Evolutionary conservation across 495 filamentous ascomycete species (phyloP), one percentile per base, ranked within the genome.

Genomic region (Pyrenopolyporus hunteri): DNA sequence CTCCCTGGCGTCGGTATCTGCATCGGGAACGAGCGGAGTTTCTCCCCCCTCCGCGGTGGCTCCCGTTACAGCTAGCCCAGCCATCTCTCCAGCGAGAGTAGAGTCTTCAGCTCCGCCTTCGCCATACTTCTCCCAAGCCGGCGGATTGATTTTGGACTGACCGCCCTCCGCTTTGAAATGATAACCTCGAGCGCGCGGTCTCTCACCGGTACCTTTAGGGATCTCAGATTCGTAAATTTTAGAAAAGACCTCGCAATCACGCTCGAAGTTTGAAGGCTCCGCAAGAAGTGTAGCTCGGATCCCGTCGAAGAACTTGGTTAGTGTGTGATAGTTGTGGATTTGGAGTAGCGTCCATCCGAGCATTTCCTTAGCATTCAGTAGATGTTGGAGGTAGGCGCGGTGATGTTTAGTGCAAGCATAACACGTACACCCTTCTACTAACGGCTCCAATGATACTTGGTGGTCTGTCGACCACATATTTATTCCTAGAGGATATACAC

Each of bases 311-410:
- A 98, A 98, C 0, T 67, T 35, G 46, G 85, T 80, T 40, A 96
- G 70, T 1, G 89, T 74, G 23, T 86, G 79, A 64, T 90, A 82
- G 70, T 98, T 98, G 74, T 98, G 94, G 9, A 96, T 80, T 70
- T 97, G 93, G 20, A 98, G 76, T 10, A 98, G 80, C 2, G 90
- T 89, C 94, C 94, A 98, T 19, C 85, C 93, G 2, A 96, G 85
- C 95, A 98, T 97, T 72, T 98, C 94, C 63, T 92, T 93, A 0
- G 94, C 91, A 11, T 78, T 71, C 3, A 98, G 81, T 4, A 98
- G 82, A 69, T 98, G 95, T 56, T 91, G 87, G 26, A 98, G 62
- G 74, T 88, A 98, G 1, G 95, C 93, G 4, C 85, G 78, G 73
- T 96, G 91, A 72, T 98, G 95, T 9, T 82, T 81, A 1, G 77